These are phyloP conservation scores for Lavandula angustifolia DNA, from an alignment of 257 asterid genomes.

Conservation along the genomic window DNA sequence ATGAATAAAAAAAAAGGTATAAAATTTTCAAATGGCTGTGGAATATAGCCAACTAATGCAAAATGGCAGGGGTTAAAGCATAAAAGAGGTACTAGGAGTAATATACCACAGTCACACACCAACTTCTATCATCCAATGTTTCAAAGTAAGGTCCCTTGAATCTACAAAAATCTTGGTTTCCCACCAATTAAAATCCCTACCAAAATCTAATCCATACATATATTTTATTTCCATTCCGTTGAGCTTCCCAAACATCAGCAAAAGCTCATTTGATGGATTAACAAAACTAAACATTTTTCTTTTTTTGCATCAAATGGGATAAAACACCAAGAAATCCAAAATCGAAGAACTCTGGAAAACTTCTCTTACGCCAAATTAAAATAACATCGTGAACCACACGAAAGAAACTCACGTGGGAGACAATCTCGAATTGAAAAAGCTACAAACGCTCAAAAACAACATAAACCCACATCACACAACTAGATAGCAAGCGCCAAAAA, in stretches of 20 bases:
- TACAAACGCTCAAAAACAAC: neutral
- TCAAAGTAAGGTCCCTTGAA: neutral
- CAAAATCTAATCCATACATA: neutral
- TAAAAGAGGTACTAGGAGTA: neutral
- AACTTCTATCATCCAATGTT: neutral
- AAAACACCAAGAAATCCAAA: slow-evolving; percentile 4
- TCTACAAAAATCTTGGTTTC: neutral
- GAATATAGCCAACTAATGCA: neutral
- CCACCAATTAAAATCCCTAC: neutral
- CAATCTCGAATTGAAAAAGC: neutral
- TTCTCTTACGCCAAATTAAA: slow-evolving; percentile 15
- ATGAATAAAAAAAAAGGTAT: slow-evolving; percentile 1
- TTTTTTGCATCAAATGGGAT: neutral
- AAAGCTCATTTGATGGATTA: neutral
- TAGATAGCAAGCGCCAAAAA: slow-evolving; percentile 2
- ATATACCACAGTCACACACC: neutral
- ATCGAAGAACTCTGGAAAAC: slow-evolving; percentile 4
- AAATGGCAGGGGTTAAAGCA: neutral
- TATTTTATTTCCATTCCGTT: neutral
- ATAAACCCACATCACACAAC: slow-evolving; percentile 5
- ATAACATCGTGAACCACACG: slow-evolving; percentile 13
- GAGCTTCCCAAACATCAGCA: slow-evolving; percentile 5
- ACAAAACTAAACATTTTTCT: neutral
- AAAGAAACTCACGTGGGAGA: slow-evolving; percentile 10
- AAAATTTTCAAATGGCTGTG: neutral